These are phyloP conservation scores for Furcasterigmium furcatum DNA, from an alignment of 2,329 filamentous ascomycete genomes.

Conservation along the genomic window DNA sequence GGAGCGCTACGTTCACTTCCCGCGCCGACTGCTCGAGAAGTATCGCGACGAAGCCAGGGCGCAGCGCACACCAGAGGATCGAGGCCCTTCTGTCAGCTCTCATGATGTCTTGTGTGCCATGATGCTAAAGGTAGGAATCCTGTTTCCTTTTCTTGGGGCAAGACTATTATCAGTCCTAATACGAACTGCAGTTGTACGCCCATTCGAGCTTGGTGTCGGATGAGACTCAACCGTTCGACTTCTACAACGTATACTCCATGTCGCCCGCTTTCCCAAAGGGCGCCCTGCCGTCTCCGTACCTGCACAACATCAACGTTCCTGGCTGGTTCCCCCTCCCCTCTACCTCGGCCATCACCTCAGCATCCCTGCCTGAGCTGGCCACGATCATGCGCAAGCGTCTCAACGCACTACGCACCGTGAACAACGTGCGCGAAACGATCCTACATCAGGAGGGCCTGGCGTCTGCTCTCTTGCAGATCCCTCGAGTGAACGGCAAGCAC, in stretches of 20 bases:
- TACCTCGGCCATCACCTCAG: background rate
- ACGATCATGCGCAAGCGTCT: background rate
- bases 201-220: background rate
- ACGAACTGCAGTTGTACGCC: background rate
- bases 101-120: background rate
- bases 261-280: background rate
- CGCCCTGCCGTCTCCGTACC: background rate
- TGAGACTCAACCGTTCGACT: background rate
- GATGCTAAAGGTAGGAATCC: background rate
- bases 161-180: background rate
- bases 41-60: background rate
- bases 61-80: background rate
- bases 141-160: background rate
- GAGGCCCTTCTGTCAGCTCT: background rate
- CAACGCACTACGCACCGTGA: background rate
- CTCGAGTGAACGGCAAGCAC: background rate
- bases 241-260: background rate
- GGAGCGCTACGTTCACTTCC: background rate
- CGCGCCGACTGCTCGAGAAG: background rate
- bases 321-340: background rate
- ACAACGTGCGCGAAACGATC: background rate
- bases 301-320: background rate
- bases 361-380: background rate
- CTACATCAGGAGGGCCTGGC: background rate
- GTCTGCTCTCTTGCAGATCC: background rate